These are phyloP conservation scores for Globisporangium rhizosaccharum DNA, from an alignment of 352 stramenopile genomes.

Conservation along the genomic window DNA sequence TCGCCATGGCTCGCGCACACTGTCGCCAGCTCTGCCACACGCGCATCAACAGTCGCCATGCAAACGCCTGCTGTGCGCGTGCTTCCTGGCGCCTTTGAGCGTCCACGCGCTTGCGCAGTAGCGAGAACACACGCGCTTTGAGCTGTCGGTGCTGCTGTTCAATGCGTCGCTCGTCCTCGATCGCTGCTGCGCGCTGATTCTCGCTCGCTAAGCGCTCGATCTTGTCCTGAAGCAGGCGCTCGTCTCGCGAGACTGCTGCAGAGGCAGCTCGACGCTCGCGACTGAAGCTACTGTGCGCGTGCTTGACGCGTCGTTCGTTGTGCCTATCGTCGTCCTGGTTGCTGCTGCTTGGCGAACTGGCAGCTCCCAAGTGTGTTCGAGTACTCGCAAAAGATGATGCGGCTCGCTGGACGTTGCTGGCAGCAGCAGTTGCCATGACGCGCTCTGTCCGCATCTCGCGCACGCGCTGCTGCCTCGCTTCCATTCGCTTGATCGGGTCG, in stretches of 20 bases:
- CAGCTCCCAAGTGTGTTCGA: not conserved
- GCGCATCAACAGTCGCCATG: constrained; percentile 20
- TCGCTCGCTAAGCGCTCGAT: constrained; percentile 26
- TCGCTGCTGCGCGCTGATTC: constrained; percentile 6
- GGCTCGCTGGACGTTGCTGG: not conserved
- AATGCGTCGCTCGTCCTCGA: constrained; percentile 1
- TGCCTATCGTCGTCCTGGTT: constrained; percentile 15
- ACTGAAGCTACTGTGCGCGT: not conserved
- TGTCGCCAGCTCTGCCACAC: constrained; percentile 19
- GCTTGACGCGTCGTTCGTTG: not conserved
- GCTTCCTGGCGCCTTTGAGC: not conserved
- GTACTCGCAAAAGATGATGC: not conserved
- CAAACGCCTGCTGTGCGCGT: constrained; percentile 4
- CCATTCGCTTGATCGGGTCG: constrained; percentile 24
- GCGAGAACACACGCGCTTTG: not conserved
- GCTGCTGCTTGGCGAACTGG: constrained; percentile 12
- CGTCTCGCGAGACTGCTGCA: constrained; percentile 6
- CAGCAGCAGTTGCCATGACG: not conserved
- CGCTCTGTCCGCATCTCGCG: constrained; percentile 19
- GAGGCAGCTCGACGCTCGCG: not conserved
- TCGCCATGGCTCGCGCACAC: not conserved
- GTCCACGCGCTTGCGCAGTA: constrained; percentile 4
- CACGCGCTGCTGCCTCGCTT: constrained; percentile 26
- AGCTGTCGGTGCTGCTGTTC: not conserved
- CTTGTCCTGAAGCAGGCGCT: constrained; percentile 25